Conservation (phyloP, 176 grass and related monocot species). For the Juncus effusus region DNA sequence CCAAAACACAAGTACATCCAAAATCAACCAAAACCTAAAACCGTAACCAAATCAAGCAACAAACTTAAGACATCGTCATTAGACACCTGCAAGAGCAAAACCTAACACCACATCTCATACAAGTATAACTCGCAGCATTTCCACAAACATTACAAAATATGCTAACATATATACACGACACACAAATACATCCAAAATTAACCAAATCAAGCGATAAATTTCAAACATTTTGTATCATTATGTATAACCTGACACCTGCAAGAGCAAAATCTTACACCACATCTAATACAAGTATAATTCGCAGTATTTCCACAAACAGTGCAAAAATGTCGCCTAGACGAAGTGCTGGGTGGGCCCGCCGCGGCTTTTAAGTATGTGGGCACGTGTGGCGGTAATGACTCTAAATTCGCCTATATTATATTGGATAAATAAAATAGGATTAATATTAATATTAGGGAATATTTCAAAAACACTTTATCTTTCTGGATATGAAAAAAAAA, state of each 20-base stretch:
- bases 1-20: too few species aligned
- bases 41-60: too few species aligned
- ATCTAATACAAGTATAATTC: slow-evolving; percentile 65
- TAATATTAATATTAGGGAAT: too few species aligned
- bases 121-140: too few species aligned
- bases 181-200: too few species aligned
- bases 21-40: too few species aligned
- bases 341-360: slow-evolving; percentile 58
- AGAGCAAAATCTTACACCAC: slow-evolving; percentile 88
- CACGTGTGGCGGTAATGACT: slow-evolving; percentile 64
- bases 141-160: slow-evolving; percentile 79
- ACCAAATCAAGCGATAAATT: slow-evolving; percentile 85
- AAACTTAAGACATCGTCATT: too few species aligned
- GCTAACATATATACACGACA: too few species aligned
- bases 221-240: slow-evolving; percentile 84
- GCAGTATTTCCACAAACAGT: slow-evolving; percentile 63
- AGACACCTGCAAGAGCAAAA: slow-evolving; percentile 90
- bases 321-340: slow-evolving; percentile 64
- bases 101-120: slow-evolving; percentile 66
- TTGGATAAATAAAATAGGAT: slow-evolving; percentile 2
- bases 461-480: too few species aligned
- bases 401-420: slow-evolving; percentile 75
- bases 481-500: too few species aligned
- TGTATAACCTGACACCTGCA: slow-evolving; percentile 85
- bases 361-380: slow-evolving; percentile 74